phyloP scores from a whole-genome alignment of 2,329 filamentous ascomycete species.

The Pseudogymnoascus sp. region DNA sequence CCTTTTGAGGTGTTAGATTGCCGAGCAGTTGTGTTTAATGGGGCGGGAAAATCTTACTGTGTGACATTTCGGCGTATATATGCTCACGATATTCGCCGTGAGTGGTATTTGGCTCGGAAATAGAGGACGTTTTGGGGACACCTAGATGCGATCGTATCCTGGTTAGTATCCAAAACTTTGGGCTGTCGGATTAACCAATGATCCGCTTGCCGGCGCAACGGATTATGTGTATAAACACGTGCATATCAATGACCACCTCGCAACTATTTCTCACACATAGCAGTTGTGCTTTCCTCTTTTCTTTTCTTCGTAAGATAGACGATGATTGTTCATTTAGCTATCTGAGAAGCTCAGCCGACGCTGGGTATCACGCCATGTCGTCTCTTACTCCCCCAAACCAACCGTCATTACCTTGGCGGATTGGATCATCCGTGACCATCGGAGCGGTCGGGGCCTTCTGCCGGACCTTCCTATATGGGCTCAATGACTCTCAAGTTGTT shows the following conservation, averaged over 20 bases:
- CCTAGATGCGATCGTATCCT: neutral
- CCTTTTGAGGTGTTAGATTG: conserved; percentile 32
- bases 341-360: neutral
- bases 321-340: neutral
- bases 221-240: neutral
- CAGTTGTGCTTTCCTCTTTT: neutral
- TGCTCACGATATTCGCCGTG: neutral
- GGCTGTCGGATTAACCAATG: neutral
- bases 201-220: neutral
- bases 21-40: neutral
- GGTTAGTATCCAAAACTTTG: neutral
- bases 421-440: conserved; percentile 66
- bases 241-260: neutral
- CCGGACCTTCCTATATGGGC: conserved; percentile 63
- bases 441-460: conserved; percentile 62
- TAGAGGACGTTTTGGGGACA: neutral
- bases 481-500: conserved; percentile 67
- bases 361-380: neutral
- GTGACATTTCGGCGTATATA: conserved; percentile 33
- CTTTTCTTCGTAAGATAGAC: neutral
- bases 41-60: conserved; percentile 34
- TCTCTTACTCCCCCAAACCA: conserved; percentile 22
- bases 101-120: neutral
- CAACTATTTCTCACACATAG: neutral
- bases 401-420: conserved; percentile 61